Evolutionary conservation across 257 asterid genomes (phyloP), one percentile per base, ranked within the genome.

Genomic region (Ilex asprella): DNA sequence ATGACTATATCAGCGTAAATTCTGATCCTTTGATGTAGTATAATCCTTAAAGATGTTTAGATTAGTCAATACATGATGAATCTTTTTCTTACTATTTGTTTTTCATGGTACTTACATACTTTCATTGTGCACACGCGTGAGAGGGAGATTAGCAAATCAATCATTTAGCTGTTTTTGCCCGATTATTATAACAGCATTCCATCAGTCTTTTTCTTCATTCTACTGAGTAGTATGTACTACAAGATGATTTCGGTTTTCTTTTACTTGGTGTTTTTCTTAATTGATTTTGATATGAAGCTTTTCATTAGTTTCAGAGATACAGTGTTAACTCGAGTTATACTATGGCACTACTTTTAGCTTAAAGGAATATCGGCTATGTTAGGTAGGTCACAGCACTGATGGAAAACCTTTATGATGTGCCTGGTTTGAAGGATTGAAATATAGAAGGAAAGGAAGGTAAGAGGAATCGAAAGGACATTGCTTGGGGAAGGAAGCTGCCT

Each of bases 1-100:
- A 89, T 64, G 99, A 93, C 72, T 89, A 89, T 64, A 66, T 89
- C 65, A 69, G 77, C 55, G 97, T 93, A 81, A 82, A 85, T 74
- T 30, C 64, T 53, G 46, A 12, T 12, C 13, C 30, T 39, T 32
- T 55, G 54, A 49, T 11, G 54, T 15, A 11, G 16, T 49, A 49
- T 6, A 0, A 6, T 7, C 10, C 54, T 12, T 49, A 11, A 49
- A 12, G 14, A 11, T 15, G 16, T 15, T 49, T 49, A 49, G 16
- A 11, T 49, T 11, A 12, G 16, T 49, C 54, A 11, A 49, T 49
- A 49, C 54, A 2, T 49, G 54, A 49, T 49, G 54, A 3, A 12
- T 7, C 54, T n/a, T 11, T 49, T 6, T 12, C 16, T 12, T 12
- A 44, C 13, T 44, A 7, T 12, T 21, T 21, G 9, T 44, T 7